phyloP scores from a whole-genome alignment of 1,284 basidiomycete species.

The Sanghuangporus baumii region DNA sequence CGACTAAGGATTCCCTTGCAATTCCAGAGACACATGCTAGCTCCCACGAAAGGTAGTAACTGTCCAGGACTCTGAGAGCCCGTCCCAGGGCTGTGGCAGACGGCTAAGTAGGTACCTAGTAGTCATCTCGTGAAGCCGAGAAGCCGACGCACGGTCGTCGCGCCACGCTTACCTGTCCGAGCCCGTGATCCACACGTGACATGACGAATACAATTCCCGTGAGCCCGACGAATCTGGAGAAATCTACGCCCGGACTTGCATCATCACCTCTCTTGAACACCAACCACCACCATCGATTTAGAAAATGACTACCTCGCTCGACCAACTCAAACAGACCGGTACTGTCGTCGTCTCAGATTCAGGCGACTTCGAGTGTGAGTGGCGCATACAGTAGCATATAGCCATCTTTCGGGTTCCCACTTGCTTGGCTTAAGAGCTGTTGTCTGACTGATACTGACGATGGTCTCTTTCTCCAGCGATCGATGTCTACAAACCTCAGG shows the following conservation, averaged over 20 bases:
- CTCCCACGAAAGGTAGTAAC: not conserved
- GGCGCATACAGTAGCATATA: slow-evolving; percentile 3
- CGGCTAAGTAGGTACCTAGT: not conserved
- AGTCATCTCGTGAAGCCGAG: not conserved
- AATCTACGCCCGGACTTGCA: not conserved
- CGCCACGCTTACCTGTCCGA: not conserved
- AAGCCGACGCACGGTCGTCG: slow-evolving; percentile 1
- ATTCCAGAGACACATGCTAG: too few relatives aligned
- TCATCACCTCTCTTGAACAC: not conserved
- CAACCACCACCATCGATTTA: slow-evolving; percentile 11
- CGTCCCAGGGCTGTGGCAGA: not conserved
- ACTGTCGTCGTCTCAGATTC: slow-evolving; percentile 95
- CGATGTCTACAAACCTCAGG: slow-evolving; percentile 91
- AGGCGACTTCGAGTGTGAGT: slow-evolving; percentile 78
- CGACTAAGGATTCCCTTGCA: too few relatives aligned
- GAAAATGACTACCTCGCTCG: slow-evolving; percentile 81
- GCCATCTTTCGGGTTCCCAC: not conserved
- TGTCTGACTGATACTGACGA: slow-evolving; percentile 14
- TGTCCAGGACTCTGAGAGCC: not conserved
- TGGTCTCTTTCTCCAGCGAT: slow-evolving; percentile 49
- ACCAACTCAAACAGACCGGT: slow-evolving; percentile 83
- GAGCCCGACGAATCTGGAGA: not conserved
- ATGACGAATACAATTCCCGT: not conserved
- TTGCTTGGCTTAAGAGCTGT: not conserved
- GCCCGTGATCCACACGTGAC: not conserved